These are phyloP conservation scores for Debaryomyces nepalensis DNA, from an alignment of 1,139 yeast species.

Conservation along the genomic window DNA sequence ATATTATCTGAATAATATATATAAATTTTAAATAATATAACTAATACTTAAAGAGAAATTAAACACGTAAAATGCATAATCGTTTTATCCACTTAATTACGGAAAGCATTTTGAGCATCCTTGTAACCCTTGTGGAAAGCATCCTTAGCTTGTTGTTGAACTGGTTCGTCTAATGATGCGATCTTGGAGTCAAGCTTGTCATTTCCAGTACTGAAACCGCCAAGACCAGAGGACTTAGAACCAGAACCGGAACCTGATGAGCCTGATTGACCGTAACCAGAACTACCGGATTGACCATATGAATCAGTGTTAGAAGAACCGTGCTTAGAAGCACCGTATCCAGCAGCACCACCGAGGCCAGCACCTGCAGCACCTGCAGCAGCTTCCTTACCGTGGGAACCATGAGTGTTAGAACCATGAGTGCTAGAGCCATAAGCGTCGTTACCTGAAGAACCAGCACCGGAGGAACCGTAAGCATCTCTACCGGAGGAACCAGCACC, in stretches of 20 bases:
- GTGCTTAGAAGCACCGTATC: conserved; percentile 5
- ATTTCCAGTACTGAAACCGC: conserved; percentile 41
- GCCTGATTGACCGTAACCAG: conserved; percentile 12
- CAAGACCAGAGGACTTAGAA: conserved; percentile 7
- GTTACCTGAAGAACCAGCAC: conserved; percentile 15
- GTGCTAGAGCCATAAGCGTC: conserved; percentile 15
- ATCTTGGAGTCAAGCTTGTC: conserved; percentile 38
- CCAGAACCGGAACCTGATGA: conserved; percentile 5
- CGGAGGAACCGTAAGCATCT: conserved; percentile 20
- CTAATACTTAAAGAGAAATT: conserved; percentile 10
- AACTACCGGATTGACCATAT: conserved; percentile 8
- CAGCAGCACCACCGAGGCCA: conserved; percentile 12
- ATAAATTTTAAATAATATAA: conserved; percentile 1
- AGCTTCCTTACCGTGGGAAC: conserved; percentile 4
- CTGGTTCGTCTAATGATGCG: conserved; percentile 36
- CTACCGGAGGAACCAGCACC: conserved; percentile 19
- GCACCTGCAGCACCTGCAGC: conserved; percentile 9
- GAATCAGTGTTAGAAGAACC: conserved; percentile 7
- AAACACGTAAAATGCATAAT: conserved; percentile 9
- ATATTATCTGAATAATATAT: neutral
- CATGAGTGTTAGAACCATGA: conserved; percentile 15
- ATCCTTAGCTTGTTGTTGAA: conserved; percentile 42
- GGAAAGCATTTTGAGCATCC: conserved; percentile 37
- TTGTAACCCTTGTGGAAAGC: conserved; percentile 44
- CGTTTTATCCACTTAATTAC: conserved; percentile 4